Evolutionary conservation across 352 stramenopile genomes (phyloP).

Genomic region (Halophytophthora polymorphica): DNA sequence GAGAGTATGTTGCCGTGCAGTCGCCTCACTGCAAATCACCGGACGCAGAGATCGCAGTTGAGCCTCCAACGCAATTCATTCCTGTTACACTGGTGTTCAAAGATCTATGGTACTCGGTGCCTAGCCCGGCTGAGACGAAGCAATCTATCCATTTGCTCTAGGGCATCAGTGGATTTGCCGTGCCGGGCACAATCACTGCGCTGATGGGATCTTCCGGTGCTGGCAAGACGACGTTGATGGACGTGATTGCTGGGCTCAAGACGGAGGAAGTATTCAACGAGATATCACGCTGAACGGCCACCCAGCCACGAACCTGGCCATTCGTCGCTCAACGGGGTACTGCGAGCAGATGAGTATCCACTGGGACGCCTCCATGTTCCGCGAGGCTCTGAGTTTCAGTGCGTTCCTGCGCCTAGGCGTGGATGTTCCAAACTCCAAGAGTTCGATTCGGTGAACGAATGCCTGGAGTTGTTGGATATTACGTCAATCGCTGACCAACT

Average conservation of each 20-base stretch:
- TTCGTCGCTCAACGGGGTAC: conserved; percentile 29
- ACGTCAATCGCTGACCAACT: conserved; percentile 32
- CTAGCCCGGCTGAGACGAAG: conserved; percentile 9
- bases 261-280: conserved; percentile 55
- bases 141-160: conserved; percentile 53
- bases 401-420: conserved; percentile 47
- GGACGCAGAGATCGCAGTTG: too few relatives aligned
- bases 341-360: conserved; percentile 66
- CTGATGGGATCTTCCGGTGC: conserved; percentile 77
- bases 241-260: conserved; percentile 88
- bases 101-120: conserved; percentile 25
- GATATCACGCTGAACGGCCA: conserved; percentile 79
- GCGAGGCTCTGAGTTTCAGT: conserved; percentile 79
- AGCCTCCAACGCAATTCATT: conserved; percentile 6
- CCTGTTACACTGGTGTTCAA: conserved; percentile 21
- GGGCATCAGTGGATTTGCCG: conserved; percentile 50
- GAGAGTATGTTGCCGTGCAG: too few relatives aligned
- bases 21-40: too few relatives aligned
- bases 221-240: conserved; percentile 83
- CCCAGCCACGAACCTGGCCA: conserved; percentile 8
- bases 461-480: conserved; percentile 64
- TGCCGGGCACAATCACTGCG: conserved; percentile 66
- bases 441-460: conserved; percentile 36
- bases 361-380: conserved; percentile 6
- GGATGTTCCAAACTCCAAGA: conserved; percentile 4